Base-by-base conservation (phyloP, 1,284 basidiomycete species). In the Peniophora sp. region DNA sequence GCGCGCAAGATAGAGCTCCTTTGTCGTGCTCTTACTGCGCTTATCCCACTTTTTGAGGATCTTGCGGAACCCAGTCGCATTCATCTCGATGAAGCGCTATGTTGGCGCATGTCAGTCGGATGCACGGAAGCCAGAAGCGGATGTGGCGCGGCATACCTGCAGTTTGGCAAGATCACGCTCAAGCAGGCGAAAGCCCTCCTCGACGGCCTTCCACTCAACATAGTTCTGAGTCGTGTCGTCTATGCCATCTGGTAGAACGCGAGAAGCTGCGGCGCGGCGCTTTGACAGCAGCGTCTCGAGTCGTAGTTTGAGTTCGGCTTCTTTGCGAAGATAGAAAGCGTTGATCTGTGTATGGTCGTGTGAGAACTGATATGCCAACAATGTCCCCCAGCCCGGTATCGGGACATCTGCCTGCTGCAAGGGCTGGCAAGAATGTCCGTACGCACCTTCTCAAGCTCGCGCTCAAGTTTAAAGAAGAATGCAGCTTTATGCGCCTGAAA, bases 11-110 rank as follows among this genome's bases (percentile, higher is more conserved):
- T 99, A 99, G 11, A 99, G 77, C 65, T 99, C 97, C 68, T 97
- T 98, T 16, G 90, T 98, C 34, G 87, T 89, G 14, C 88, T 94
- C 57, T 89, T 98, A 38, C 90, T 94, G 51, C 92, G 82, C 70
- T 99, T 99, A 71, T 99, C 97, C 82, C 94, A 99, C 66, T 99
- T 99, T 64, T 99, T 99, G 56, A 98, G 70, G 50, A 99, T 99
- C 69, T 99, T 99, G 49, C 96, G 83, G 68, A 99, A 99, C 2
- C 95, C 97, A 2, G 87, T 95, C 1, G 92, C 97, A 66, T 99
- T 99, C 64, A 98, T 90, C 69, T 99, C 97, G 59, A 99, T 87
- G 63, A 97, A 99, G 79, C 92, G 89, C 90, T 96, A 66, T 58
- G 59, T 39, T 41, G 56, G 49, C 19, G 32, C 11, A 61, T 60